Conservation (phyloP, 2,329 filamentous ascomycete genomes). For the Aureobasidium sp. region DNA sequence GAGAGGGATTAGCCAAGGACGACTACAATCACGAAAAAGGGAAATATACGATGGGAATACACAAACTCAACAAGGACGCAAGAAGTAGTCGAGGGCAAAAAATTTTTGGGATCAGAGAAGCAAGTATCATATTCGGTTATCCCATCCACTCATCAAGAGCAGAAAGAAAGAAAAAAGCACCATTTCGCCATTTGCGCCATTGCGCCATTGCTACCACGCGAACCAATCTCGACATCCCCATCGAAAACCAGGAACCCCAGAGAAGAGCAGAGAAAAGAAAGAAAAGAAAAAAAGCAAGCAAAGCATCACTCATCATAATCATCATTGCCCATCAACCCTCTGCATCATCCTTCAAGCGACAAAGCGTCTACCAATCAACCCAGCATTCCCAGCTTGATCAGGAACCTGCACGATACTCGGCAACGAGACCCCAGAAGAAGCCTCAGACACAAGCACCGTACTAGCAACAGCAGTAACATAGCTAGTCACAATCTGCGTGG, state of each 20-base stretch:
- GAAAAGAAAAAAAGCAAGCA: neutral
- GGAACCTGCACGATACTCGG: neutral
- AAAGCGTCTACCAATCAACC: neutral
- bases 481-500: neutral
- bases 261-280: neutral
- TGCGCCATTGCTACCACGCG: too few relatives aligned
- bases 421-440: neutral
- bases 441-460: neutral
- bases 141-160: neutral
- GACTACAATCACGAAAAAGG: too few relatives aligned
- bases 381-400: neutral
- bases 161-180: neutral
- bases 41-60: neutral
- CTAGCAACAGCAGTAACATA: conserved; percentile 1
- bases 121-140: neutral
- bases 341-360: neutral
- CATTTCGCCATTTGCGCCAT: neutral
- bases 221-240: neutral
- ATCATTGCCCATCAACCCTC: neutral
- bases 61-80: neutral
- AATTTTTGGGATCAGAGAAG: neutral
- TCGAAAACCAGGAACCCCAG: neutral
- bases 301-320: neutral
- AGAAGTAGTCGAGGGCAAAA: neutral
- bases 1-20: too few relatives aligned